A percentile compares a stretch with the other conserved stretches of the same genome.
phyloP scores from a whole-genome alignment of 805 yeast genomes.

The Schwanniomyces vanrijiae region DNA sequence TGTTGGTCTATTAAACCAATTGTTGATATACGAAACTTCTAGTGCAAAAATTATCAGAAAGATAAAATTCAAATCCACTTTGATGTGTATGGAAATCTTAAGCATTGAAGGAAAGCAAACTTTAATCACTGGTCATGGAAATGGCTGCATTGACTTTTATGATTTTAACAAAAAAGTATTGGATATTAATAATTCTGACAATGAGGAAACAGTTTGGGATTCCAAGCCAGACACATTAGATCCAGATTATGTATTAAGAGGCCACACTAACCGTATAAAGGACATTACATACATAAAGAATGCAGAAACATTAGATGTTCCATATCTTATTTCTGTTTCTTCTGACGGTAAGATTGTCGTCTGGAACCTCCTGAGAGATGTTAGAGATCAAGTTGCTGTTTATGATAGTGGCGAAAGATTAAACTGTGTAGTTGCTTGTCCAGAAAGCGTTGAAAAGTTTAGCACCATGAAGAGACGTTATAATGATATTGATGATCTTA shows the following conservation, averaged over 20 bases:
- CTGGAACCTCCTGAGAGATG: slow-evolving; percentile 63
- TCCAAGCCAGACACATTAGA: slow-evolving; percentile 22
- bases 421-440: slow-evolving; percentile 76
- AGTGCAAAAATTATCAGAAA: slow-evolving; percentile 59
- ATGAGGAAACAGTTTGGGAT: slow-evolving; percentile 25
- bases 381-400: slow-evolving; percentile 81
- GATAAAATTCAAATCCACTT: slow-evolving; percentile 50
- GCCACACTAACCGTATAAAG: slow-evolving; percentile 86
- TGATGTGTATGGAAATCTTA: slow-evolving; percentile 67
- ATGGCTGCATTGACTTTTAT: slow-evolving; percentile 68
- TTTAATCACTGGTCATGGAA: slow-evolving; percentile 64
- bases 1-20: slow-evolving; percentile 68
- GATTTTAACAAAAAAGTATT: slow-evolving; percentile 33
- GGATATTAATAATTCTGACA: slow-evolving; percentile 11
- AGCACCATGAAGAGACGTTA: slow-evolving; percentile 65
- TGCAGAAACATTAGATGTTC: slow-evolving; percentile 27
- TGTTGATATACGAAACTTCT: slow-evolving; percentile 64
- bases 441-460: slow-evolving; percentile 75
- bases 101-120: slow-evolving; percentile 50
- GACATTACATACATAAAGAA: slow-evolving; percentile 58
- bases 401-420: slow-evolving; percentile 89
- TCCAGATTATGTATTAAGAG: slow-evolving; percentile 63
- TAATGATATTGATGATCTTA: slow-evolving; percentile 27
- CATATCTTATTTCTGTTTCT: slow-evolving; percentile 74
- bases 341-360: slow-evolving; percentile 93